phyloP scores from a whole-genome alignment of 1,284 basidiomycete genomes.

The Ustilago lituana region DNA sequence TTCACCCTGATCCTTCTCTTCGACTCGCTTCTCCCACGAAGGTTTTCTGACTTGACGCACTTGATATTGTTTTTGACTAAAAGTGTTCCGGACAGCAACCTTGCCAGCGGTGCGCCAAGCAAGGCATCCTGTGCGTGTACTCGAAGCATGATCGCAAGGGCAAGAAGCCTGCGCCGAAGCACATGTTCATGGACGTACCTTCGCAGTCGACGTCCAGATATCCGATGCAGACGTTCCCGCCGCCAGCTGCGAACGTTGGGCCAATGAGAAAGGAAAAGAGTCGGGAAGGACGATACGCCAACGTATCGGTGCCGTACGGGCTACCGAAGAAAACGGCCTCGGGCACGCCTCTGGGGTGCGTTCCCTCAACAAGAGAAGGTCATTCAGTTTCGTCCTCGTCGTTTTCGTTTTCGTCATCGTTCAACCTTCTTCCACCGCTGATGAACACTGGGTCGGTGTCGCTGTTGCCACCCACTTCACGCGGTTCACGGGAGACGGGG shows the following conservation, averaged over 20 bases:
- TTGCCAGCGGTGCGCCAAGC: conserved; percentile 36
- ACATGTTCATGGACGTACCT: conserved; percentile 2
- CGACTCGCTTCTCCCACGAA: neutral
- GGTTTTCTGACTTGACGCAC: too few species aligned
- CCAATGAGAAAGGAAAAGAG: conserved; percentile 11
- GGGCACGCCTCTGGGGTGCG: neutral
- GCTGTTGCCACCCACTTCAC: too few species aligned
- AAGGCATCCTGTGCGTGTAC: conserved; percentile 28
- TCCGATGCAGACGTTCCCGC: neutral
- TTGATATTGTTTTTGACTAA: too few species aligned
- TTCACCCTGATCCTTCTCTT: too few species aligned
- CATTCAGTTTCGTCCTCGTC: neutral
- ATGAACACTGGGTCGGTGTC: too few species aligned
- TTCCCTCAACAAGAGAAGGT: neutral
- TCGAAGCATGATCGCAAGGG: conserved; percentile 21
- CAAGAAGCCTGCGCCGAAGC: conserved; percentile 6
- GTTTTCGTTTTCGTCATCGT: neutral
- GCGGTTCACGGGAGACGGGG: too few species aligned
- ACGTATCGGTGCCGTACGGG: conserved; percentile 14
- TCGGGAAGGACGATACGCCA: conserved; percentile 7
- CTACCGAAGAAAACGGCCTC: conserved; percentile 12
- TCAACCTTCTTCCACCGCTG: neutral
- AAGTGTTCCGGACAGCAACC: conserved; percentile 44
- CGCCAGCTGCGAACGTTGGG: neutral
- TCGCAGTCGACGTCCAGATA: conserved; percentile 1